phyloP scores from a whole-genome alignment of 805 yeast species.

The Kuraishia molischiana region DNA sequence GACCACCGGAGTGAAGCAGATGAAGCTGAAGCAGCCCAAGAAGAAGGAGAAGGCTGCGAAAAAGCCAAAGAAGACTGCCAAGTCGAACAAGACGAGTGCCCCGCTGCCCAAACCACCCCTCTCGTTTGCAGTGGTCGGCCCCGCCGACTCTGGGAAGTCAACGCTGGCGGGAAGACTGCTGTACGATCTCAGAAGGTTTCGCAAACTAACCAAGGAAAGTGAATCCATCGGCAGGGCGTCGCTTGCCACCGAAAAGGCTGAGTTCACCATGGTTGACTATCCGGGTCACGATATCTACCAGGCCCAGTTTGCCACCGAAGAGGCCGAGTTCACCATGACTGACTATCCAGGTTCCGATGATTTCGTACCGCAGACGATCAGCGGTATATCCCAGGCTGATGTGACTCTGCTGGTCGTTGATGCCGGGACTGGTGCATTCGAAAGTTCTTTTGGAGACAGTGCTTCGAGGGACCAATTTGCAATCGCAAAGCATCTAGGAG shows the following conservation, averaged over 20 bases:
- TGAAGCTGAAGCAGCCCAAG: neutral
- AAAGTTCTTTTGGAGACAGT: constrained; percentile 60
- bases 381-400: constrained; percentile 75
- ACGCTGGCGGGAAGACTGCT: constrained; percentile 69
- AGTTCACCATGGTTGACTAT: constrained; percentile 80
- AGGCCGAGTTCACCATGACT: constrained; percentile 52
- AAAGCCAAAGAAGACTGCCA: constrained; percentile 32
- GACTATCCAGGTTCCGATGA: constrained; percentile 85
- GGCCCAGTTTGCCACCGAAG: constrained; percentile 49
- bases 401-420: constrained; percentile 69
- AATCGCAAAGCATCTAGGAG: constrained; percentile 57
- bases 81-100: constrained; percentile 28
- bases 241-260: constrained; percentile 62
- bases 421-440: constrained; percentile 55
- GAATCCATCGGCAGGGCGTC: constrained; percentile 64
- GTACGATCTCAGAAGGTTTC: constrained; percentile 55
- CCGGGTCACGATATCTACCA: too few relatives aligned
- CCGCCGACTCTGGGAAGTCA: constrained; percentile 81
- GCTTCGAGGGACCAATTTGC: constrained; percentile 75
- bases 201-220: constrained; percentile 55
- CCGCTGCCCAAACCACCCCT: constrained; percentile 38
- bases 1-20: constrained; percentile 6
- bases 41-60: constrained; percentile 15
- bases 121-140: constrained; percentile 77
- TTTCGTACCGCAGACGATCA: constrained; percentile 79